Conservation (phyloP, 2,329 filamentous ascomycete genomes). For the Trichophyton benhamiae region DNA sequence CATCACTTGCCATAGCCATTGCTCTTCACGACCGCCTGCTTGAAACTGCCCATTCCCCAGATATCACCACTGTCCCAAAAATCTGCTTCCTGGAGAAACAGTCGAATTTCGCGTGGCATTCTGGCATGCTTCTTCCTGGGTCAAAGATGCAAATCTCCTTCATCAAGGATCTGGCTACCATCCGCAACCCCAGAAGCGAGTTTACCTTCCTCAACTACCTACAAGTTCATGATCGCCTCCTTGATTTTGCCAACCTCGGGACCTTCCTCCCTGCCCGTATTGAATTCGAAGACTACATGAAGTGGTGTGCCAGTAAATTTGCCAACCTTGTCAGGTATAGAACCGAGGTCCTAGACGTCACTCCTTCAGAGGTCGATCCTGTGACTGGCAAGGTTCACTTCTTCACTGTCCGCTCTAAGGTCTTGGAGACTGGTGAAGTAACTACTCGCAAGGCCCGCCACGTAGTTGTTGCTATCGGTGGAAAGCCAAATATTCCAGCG, state of each 20-base stretch:
- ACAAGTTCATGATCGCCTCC: constrained; percentile 63
- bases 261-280: constrained; percentile 77
- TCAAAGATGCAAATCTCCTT: constrained; percentile 97
- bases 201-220: constrained; percentile 97
- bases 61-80: constrained; percentile 44
- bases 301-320: constrained; percentile 80
- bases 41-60: constrained; percentile 31
- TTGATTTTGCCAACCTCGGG: constrained; percentile 79
- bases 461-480: constrained; percentile 54
- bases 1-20: constrained; percentile 76
- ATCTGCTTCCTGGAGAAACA: constrained; percentile 84
- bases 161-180: constrained; percentile 85
- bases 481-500: constrained; percentile 57
- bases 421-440: constrained; percentile 38
- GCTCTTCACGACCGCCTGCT: constrained; percentile 69
- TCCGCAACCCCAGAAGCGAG: constrained; percentile 73
- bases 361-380: constrained; percentile 42
- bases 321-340: constrained; percentile 59
- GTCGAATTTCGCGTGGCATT: constrained; percentile 73
- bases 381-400: constrained; percentile 43
- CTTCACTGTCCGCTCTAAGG: constrained; percentile 56
- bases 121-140: constrained; percentile 84
- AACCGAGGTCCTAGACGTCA: constrained; percentile 61
- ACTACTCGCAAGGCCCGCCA: constrained; percentile 33
- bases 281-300: constrained; percentile 91